Evolutionary conservation across 2,329 filamentous ascomycete species (phyloP).

Genomic region (Coleophoma crateriformis): DNA sequence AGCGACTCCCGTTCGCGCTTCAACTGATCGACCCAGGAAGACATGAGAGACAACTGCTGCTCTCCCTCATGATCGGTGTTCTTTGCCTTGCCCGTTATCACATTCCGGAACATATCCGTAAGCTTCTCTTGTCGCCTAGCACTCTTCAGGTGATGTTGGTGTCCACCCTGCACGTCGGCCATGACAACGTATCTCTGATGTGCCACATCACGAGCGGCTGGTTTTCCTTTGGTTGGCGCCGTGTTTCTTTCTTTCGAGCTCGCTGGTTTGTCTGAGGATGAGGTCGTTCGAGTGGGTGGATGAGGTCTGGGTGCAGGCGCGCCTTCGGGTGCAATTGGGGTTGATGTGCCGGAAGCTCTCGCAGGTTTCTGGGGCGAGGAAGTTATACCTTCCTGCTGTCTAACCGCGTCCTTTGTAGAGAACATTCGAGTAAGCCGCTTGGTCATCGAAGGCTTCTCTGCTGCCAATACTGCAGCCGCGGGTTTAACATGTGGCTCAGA

Average conservation of each 20-base stretch:
- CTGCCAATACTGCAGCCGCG: slow-evolving; percentile 9
- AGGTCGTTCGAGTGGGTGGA: slow-evolving; percentile 39
- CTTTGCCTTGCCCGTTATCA: slow-evolving; percentile 77
- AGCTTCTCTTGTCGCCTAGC: slow-evolving; percentile 92
- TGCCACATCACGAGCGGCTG: slow-evolving; percentile 10
- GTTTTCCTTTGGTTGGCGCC: slow-evolving; percentile 22
- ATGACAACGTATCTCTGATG: slow-evolving; percentile 45
- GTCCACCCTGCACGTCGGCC: slow-evolving; percentile 56
- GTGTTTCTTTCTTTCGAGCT: slow-evolving; percentile 24
- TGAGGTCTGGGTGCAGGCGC: slow-evolving; percentile 20
- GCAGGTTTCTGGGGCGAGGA: slow-evolving; percentile 13
- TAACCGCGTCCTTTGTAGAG: slow-evolving; percentile 47
- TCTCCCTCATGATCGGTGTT: slow-evolving; percentile 63
- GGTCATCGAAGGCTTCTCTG: slow-evolving; percentile 56
- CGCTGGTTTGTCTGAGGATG: slow-evolving; percentile 33
- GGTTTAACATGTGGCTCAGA: slow-evolving; percentile 18
- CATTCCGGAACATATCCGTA: slow-evolving; percentile 81
- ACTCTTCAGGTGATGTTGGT: slow-evolving; percentile 85
- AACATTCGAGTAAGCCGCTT: slow-evolving; percentile 62
- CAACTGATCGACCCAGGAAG: slow-evolving; percentile 91
- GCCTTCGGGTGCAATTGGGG: slow-evolving; percentile 26
- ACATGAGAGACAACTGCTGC: slow-evolving; percentile 85
- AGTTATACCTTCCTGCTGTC: slow-evolving; percentile 17
- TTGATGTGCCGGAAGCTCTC: slow-evolving; percentile 22
- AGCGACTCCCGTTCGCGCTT: slow-evolving; percentile 75